Conservation (phyloP, 306 rosid genomes). For the Trifolium dubium region DNA sequence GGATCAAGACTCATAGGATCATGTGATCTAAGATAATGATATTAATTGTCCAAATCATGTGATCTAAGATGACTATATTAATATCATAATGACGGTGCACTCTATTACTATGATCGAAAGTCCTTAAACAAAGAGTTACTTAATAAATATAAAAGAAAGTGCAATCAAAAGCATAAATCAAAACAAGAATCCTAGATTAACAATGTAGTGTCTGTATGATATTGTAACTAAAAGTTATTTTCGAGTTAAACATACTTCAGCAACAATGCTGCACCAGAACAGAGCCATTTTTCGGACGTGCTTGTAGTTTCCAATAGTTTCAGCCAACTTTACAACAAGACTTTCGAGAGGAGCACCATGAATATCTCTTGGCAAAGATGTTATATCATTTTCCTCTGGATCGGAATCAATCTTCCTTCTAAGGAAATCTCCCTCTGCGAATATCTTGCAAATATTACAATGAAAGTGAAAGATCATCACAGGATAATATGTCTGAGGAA, state of each 20-base stretch:
- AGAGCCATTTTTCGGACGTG: constrained; percentile 71
- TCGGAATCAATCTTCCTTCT: constrained; percentile 64
- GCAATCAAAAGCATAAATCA: constrained; percentile 35
- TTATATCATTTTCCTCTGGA: constrained; percentile 50
- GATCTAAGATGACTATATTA: constrained; percentile 21
- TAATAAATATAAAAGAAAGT: constrained; percentile 11
- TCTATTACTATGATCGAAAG: constrained; percentile 24
- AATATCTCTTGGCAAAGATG: constrained; percentile 81
- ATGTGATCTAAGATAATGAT: constrained; percentile 6
- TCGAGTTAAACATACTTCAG: constrained; percentile 69
- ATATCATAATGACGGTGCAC: constrained; percentile 29
- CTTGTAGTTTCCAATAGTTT: constrained; percentile 84
- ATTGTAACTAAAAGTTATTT: constrained; percentile 42
- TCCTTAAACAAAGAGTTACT: constrained; percentile 25
- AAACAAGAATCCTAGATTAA: constrained; percentile 21
- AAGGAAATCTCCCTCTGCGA: constrained; percentile 89
- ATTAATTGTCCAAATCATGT: constrained; percentile 24
- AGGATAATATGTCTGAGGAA: constrained; percentile 42
- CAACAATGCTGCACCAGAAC: constrained; percentile 86
- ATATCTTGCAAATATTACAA: constrained; percentile 90
- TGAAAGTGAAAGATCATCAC: constrained; percentile 74
- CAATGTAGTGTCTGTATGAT: constrained; percentile 16
- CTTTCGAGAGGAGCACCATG: constrained; percentile 97
- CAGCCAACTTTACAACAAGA: constrained; percentile 89
- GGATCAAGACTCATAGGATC: constrained; percentile 12